These are phyloP conservation scores for Fusarium annulatum DNA, from an alignment of 2,329 filamentous ascomycete genomes.

Conservation along the genomic window DNA sequence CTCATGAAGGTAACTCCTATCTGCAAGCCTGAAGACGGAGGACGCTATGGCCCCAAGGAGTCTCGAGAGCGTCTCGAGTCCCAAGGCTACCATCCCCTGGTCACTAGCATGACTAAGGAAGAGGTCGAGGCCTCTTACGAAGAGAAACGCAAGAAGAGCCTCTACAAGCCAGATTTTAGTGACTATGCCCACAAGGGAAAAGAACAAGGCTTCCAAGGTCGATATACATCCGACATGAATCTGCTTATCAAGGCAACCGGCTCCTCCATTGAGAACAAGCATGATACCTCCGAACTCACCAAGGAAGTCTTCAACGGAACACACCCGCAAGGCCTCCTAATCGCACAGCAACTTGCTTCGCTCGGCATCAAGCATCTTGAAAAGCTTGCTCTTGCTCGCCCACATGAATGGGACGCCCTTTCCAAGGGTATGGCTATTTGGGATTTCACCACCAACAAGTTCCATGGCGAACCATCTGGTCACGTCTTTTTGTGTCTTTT, in stretches of 20 bases:
- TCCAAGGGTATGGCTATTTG: conserved; percentile 43
- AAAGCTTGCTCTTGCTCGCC: conserved; percentile 37
- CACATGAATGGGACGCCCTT: conserved; percentile 39
- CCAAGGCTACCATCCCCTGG: background rate
- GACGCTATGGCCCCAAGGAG: background rate
- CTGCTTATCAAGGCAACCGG: background rate
- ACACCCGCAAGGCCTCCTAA: conserved; percentile 11
- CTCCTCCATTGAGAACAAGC: background rate
- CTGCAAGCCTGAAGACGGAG: background rate
- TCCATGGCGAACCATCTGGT: conserved; percentile 32
- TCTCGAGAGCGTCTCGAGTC: background rate
- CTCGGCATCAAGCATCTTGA: conserved; percentile 41
- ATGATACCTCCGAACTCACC: background rate
- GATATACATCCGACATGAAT: background rate
- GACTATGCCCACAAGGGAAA: background rate
- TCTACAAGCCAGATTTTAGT: background rate
- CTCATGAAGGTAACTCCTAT: background rate
- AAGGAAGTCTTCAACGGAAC: conserved; percentile 12
- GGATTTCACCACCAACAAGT: conserved; percentile 38
- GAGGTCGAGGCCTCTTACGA: background rate
- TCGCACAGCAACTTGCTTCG: conserved; percentile 26
- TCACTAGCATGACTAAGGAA: background rate
- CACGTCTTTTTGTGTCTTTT: conserved; percentile 42
- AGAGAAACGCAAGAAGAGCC: background rate
- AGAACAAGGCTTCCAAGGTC: background rate